phyloP scores from a whole-genome alignment of 2,329 filamentous ascomycete species.

The Hymenoscyphus fraxineus region DNA sequence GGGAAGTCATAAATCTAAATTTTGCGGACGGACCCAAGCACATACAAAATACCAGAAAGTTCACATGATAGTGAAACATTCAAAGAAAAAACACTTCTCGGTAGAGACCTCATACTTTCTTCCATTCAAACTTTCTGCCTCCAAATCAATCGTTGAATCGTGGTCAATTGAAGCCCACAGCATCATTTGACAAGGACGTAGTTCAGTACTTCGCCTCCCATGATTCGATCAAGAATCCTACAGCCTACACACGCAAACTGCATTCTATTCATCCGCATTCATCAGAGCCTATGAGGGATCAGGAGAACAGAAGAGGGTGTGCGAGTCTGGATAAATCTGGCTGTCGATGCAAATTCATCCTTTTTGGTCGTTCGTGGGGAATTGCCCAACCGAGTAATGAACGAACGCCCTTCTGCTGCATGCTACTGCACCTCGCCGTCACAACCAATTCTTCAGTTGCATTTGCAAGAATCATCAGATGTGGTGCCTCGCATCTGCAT shows the following conservation, averaged over 20 bases:
- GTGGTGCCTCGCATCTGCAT: too few species aligned
- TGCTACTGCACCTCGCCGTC: not conserved
- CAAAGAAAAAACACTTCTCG: too few species aligned
- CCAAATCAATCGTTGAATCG: too few species aligned
- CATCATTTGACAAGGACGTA: not conserved
- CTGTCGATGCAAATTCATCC: not conserved
- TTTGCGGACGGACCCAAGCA: too few species aligned
- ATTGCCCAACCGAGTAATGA: not conserved
- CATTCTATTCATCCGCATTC: not conserved
- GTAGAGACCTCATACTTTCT: too few species aligned
- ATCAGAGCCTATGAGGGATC: not conserved
- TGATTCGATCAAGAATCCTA: not conserved
- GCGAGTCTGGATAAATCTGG: not conserved
- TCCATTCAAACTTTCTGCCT: too few species aligned
- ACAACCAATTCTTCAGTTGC: not conserved
- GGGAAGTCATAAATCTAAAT: too few species aligned
- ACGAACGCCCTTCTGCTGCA: not conserved
- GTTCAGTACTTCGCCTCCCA: not conserved
- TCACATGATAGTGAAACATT: too few species aligned
- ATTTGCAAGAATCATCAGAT: not conserved
- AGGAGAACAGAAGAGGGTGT: not conserved
- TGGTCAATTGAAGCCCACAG: not conserved
- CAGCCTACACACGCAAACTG: not conserved
- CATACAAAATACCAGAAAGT: too few species aligned
- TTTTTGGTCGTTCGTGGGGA: not conserved